A percentile compares a stretch with the other conserved stretches of the same genome.
These are phyloP conservation scores for Phytophthora quininea DNA, from an alignment of 352 stramenopile genomes.

Conservation along the genomic window DNA sequence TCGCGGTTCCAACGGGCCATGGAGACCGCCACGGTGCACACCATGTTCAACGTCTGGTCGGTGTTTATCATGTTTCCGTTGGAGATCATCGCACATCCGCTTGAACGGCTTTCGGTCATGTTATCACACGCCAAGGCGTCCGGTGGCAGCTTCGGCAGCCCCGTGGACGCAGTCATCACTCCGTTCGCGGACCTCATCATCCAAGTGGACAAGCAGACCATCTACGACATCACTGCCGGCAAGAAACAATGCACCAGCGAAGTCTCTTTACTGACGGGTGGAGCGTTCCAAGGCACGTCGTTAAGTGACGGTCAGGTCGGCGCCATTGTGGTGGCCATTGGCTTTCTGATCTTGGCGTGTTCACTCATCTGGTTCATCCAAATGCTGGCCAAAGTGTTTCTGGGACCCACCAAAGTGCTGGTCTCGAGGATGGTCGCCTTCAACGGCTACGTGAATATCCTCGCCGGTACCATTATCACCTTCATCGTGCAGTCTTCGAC, in stretches of 20 bases:
- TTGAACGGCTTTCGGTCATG: slow-evolving; percentile 54
- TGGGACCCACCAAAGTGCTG: slow-evolving; percentile 80
- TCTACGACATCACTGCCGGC: slow-evolving; percentile 37
- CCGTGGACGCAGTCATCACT: slow-evolving; percentile 44
- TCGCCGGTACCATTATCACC: slow-evolving; percentile 80
- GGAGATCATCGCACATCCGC: slow-evolving; percentile 54
- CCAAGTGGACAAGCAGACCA: slow-evolving; percentile 35
- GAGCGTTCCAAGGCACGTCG: slow-evolving; percentile 32
- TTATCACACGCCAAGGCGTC: slow-evolving; percentile 35
- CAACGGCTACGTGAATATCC: slow-evolving; percentile 88
- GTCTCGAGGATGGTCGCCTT: slow-evolving; percentile 86
- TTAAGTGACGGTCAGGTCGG: slow-evolving; percentile 46
- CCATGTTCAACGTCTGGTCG: slow-evolving; percentile 89
- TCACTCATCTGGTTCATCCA: slow-evolving; percentile 49
- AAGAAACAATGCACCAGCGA: slow-evolving; percentile 26
- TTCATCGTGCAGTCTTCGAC: slow-evolving; percentile 90
- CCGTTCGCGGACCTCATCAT: slow-evolving; percentile 38
- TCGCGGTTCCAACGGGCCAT: slow-evolving; percentile 67
- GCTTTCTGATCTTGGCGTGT: slow-evolving; percentile 44
- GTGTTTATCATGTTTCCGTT: slow-evolving; percentile 76
- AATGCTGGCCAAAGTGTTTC: slow-evolving; percentile 62
- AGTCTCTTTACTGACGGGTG: slow-evolving; percentile 37
- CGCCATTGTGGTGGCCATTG: slow-evolving; percentile 46
- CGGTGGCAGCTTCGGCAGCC: slow-evolving; percentile 39
- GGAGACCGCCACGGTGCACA: slow-evolving; percentile 50